A percentile compares a stretch with the other conserved stretches of the same genome.
These are phyloP conservation scores for Aspergillus homomorphus DNA, from an alignment of 495 filamentous ascomycete genomes.

Conservation along the genomic window DNA sequence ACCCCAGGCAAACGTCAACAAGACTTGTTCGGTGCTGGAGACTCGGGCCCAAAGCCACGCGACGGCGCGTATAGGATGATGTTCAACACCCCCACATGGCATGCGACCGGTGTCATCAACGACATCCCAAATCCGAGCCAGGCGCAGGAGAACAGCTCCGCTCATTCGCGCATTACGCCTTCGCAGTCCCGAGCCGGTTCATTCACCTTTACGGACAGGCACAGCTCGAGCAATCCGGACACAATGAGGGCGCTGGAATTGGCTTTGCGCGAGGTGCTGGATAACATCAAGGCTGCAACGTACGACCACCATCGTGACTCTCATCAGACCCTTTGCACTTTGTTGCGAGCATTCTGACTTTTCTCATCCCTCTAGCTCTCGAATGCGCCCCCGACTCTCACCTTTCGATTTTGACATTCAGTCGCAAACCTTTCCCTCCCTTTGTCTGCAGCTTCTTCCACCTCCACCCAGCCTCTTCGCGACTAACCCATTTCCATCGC, in stretches of 20 bases:
- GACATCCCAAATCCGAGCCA: slow-evolving; percentile 55
- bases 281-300: slow-evolving; percentile 78
- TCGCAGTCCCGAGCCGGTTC: slow-evolving; percentile 43
- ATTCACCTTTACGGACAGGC: slow-evolving; percentile 53
- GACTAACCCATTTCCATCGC: slow-evolving; percentile 64
- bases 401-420: slow-evolving; percentile 85
- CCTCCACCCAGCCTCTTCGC: slow-evolving; percentile 73
- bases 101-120: slow-evolving; percentile 79
- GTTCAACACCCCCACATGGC: slow-evolving; percentile 68
- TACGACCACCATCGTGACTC: slow-evolving; percentile 36
- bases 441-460: slow-evolving; percentile 76
- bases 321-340: neutral
- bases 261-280: slow-evolving; percentile 75
- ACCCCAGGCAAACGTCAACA: slow-evolving; percentile 28
- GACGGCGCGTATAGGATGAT: slow-evolving; percentile 48
- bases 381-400: slow-evolving; percentile 40
- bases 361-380: slow-evolving; percentile 23
- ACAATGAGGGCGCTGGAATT: slow-evolving; percentile 76
- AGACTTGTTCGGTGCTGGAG: slow-evolving; percentile 24
- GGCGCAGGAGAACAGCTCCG: slow-evolving; percentile 27
- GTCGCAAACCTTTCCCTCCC: slow-evolving; percentile 73
- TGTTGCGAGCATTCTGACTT: slow-evolving; percentile 1
- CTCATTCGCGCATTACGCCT: slow-evolving; percentile 38
- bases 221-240: slow-evolving; percentile 61
- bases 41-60: slow-evolving; percentile 28